Base-by-base conservation (phyloP, 225 moss, liverwort and hornwort species). In the Physcomitrellopsis africana region DNA sequence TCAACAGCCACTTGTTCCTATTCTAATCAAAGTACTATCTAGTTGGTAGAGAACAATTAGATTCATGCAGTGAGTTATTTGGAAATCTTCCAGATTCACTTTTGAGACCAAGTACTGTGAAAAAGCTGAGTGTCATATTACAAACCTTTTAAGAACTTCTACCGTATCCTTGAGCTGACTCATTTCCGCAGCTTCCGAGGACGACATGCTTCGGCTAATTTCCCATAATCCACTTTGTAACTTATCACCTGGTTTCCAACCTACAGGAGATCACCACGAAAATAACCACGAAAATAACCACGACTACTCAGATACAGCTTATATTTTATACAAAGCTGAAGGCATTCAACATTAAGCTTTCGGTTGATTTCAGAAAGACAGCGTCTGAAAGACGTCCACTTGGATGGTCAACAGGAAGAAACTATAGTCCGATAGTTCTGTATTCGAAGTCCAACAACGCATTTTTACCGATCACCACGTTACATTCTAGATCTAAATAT, bases 241-340 rank as follows among this genome's bases (percentile, higher is more conserved):
- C 47, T 72, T 80, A 81, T 89, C 86, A 18, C 89, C 89, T 63
- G 83, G 81, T 72, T 89, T 89, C 89, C 89, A 89, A 42, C 89
- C 89, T 79, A 37, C 32, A 37, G 65, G 18, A 44, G 57, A 37
- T 11, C 52, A 52, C 41, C 53, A 20, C 23, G 47, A 70, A 26
- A 49, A 65, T 45, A 58, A 52, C 41, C 53, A 20, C 23, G 47
- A 70, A 26, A 49, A 65, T 45, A 58, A 16, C 9, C 14, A 23
- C 3, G 17, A 12, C 22, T 22, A 6, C 46, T 54, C 10, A 26
- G 63, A 26, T 15, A 53, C 37, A 70, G 22, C 5, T 58, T 77
- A 23, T 22, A 47, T 15, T 45, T 14, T 65, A 14, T 22, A 65
- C 22, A 65, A 23, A 24, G 24, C 8, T 16, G 23, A 37, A 37